These are phyloP conservation scores for Aspergillus puulaauensis DNA, from an alignment of 2,329 filamentous ascomycete genomes.

Conservation along the genomic window DNA sequence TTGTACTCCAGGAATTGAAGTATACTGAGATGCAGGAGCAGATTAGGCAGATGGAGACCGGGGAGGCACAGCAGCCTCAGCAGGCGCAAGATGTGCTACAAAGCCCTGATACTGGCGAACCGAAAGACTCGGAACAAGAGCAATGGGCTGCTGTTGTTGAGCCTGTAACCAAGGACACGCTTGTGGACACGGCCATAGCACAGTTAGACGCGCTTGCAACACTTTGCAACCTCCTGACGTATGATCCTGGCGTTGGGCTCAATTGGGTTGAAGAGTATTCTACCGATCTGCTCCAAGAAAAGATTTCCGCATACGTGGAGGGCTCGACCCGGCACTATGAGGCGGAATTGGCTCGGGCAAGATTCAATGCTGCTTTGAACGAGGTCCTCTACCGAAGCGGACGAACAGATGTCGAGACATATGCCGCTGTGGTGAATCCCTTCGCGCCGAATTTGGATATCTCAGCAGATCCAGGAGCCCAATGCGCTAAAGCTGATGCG, in stretches of 20 bases:
- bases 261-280: slow-evolving; percentile 61
- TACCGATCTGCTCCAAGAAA: slow-evolving; percentile 52
- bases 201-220: slow-evolving; percentile 58
- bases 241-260: slow-evolving; percentile 44
- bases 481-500: slow-evolving; percentile 58
- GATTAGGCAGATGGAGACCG: slow-evolving; percentile 37
- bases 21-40: slow-evolving; percentile 49
- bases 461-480: slow-evolving; percentile 46
- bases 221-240: slow-evolving; percentile 51
- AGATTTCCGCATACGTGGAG: slow-evolving; percentile 54
- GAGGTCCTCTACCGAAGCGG: slow-evolving; percentile 57
- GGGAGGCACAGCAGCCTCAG: slow-evolving; percentile 11
- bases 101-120: slow-evolving; percentile 15
- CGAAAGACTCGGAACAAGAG: slow-evolving; percentile 42
- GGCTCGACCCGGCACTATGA: slow-evolving; percentile 49
- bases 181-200: slow-evolving; percentile 68
- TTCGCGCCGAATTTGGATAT: slow-evolving; percentile 43
- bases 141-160: slow-evolving; percentile 68
- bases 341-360: slow-evolving; percentile 55
- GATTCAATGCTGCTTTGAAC: slow-evolving; percentile 56
- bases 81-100: slow-evolving; percentile 13
- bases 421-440: slow-evolving; percentile 44
- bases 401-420: slow-evolving; percentile 52
- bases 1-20: slow-evolving; percentile 53
- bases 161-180: slow-evolving; percentile 61